A percentile compares a stretch with the other conserved stretches of the same genome.
phyloP scores from a whole-genome alignment of 169 alveolate species.

The Cystoisospora suis region DNA sequence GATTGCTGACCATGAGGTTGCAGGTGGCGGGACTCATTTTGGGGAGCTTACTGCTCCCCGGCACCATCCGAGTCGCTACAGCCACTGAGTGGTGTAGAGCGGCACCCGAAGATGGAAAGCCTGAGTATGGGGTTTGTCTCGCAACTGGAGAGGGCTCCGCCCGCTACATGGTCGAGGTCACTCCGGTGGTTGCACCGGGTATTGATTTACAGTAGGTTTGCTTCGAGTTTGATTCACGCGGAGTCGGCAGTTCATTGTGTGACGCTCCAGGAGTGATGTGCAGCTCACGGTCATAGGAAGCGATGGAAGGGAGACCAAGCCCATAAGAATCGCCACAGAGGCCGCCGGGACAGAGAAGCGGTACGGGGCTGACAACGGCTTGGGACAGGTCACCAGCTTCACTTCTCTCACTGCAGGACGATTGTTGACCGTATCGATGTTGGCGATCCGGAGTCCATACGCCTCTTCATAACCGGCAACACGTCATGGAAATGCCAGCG shows the following conservation, averaged over 20 bases:
- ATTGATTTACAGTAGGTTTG: constrained; percentile 73
- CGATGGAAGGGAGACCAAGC: constrained; percentile 78
- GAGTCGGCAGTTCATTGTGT: too few relatives aligned
- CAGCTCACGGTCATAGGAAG: constrained; percentile 72
- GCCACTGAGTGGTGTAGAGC: constrained; percentile 88
- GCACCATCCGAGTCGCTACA: not conserved
- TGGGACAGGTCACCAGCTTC: constrained; percentile 52
- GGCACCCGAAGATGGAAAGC: constrained; percentile 82
- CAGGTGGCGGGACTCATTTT: not conserved
- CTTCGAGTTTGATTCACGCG: too few relatives aligned
- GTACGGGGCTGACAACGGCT: constrained; percentile 65
- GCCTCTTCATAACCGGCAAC: constrained; percentile 76
- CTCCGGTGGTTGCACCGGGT: constrained; percentile 79
- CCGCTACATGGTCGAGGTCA: constrained; percentile 83
- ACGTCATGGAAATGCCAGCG: constrained; percentile 85
- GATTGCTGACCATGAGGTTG: not conserved
- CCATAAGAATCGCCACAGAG: constrained; percentile 78
- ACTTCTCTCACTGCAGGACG: constrained; percentile 43
- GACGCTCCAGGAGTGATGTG: constrained; percentile 70
- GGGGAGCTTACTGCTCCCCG: not conserved
- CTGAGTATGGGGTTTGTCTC: constrained; percentile 87
- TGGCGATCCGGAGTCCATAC: constrained; percentile 83
- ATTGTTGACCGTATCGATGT: constrained; percentile 76
- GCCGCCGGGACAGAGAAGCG: constrained; percentile 77
- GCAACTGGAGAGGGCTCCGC: constrained; percentile 79